A percentile compares a stretch with the other conserved stretches of the same genome.
Evolutionary conservation across 129 eudicot species (phyloP).

Genomic region (Deinandra increscens): DNA sequence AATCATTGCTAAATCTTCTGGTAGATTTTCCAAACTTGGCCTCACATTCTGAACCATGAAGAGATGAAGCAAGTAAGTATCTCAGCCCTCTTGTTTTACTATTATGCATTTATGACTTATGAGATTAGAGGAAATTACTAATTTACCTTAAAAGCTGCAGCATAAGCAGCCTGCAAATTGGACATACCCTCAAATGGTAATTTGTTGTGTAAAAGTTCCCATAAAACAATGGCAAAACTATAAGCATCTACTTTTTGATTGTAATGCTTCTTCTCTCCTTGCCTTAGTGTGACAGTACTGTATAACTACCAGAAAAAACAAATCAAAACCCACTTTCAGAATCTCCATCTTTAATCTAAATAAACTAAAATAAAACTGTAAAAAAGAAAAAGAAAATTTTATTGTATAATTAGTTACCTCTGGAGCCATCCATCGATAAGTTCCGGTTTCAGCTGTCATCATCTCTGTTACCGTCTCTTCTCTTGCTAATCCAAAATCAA

Average conservation of each 20-base stretch:
- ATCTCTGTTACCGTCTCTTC: conserved; percentile 74
- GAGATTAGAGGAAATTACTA: neutral
- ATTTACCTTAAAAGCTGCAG: conserved; percentile 63
- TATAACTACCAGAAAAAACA: conserved; percentile 41
- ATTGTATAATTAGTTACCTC: conserved; percentile 36
- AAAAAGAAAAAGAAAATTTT: neutral
- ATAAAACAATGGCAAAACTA: conserved; percentile 66
- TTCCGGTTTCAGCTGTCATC: conserved; percentile 82
- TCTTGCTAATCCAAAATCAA: conserved; percentile 73
- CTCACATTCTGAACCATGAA: conserved; percentile 46
- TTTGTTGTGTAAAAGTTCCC: conserved; percentile 58
- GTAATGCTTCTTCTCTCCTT: conserved; percentile 69
- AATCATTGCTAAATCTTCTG: conserved; percentile 45
- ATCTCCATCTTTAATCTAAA: neutral
- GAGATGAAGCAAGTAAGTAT: conserved; percentile 22
- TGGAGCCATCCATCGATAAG: conserved; percentile 81
- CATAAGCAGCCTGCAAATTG: conserved; percentile 62
- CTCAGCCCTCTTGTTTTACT: conserved; percentile 4
- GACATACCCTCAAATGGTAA: conserved; percentile 70
- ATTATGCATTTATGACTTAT: neutral
- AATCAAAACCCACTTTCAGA: conserved; percentile 10
- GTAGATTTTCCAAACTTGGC: conserved; percentile 53
- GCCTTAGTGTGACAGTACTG: conserved; percentile 70
- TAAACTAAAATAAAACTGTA: neutral
- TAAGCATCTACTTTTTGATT: conserved; percentile 75